A percentile compares a stretch with the other conserved stretches of the same genome.
Conservation (phyloP, 169 alveolate genomes). For the Cryptosporidium parvum region DNA sequence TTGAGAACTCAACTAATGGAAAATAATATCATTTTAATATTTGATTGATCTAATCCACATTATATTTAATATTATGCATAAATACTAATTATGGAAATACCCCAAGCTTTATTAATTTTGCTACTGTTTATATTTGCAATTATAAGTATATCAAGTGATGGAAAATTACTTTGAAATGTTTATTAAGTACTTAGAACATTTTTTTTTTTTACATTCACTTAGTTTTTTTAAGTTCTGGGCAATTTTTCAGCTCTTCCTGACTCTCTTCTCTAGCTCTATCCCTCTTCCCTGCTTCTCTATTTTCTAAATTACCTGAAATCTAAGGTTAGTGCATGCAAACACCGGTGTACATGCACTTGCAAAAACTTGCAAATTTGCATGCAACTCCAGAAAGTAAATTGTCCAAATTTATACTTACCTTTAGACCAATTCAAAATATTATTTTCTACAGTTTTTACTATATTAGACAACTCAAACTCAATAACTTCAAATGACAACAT, state of each 20-base stretch:
- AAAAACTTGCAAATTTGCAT: not conserved
- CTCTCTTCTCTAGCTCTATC: not conserved
- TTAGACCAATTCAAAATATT: slow-evolving; percentile 29
- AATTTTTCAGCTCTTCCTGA: not conserved
- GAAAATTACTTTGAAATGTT: not conserved
- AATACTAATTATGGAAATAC: not conserved
- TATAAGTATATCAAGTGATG: not conserved
- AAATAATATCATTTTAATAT: not conserved
- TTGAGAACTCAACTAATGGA: not conserved
- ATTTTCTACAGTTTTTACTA: slow-evolving; percentile 18
- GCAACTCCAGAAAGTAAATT: not conserved
- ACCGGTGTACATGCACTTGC: slow-evolving; percentile 34
- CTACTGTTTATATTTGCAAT: not conserved
- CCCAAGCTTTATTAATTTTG: not conserved
- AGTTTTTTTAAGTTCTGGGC: not conserved
- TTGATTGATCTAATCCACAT: no score
- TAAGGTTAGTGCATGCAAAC: slow-evolving; percentile 28
- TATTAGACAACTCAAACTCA: slow-evolving; percentile 41
- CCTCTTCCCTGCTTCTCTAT: not conserved
- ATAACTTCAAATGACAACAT: slow-evolving; percentile 21
- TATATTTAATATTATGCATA: not conserved
- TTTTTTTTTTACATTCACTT: not conserved
- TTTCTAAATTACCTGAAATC: not conserved
- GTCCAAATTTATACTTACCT: slow-evolving; percentile 7
- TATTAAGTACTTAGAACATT: not conserved